phyloP scores from a whole-genome alignment of 176 grass and related monocot species.

The Chrysopogon serrulatus region DNA sequence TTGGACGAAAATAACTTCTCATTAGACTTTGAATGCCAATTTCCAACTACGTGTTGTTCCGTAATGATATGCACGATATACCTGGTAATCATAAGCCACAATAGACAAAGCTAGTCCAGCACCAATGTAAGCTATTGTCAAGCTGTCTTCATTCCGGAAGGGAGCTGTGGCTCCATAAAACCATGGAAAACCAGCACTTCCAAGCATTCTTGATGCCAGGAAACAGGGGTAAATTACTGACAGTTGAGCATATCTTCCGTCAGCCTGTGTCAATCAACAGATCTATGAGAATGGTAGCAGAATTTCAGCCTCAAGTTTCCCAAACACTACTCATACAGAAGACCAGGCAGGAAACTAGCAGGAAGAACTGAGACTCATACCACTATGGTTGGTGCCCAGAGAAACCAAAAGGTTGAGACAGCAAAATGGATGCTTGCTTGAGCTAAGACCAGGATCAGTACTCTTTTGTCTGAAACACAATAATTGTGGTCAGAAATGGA shows the following conservation, averaged over 20 bases:
- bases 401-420: conserved; percentile 68
- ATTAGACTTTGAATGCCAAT: not conserved
- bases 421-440: conserved; percentile 90
- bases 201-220: conserved; percentile 81
- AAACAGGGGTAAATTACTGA: conserved; percentile 80
- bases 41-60: not conserved
- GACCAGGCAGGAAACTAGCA: not conserved
- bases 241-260: conserved; percentile 69
- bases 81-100: conserved; percentile 94
- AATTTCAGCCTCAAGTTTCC: not conserved
- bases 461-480: conserved; percentile 86
- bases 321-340: conserved; percentile 1
- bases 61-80: not conserved
- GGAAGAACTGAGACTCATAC: no score
- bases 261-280: conserved; percentile 51
- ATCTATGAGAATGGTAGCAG: not conserved
- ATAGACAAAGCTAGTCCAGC: conserved; percentile 56
- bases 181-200: conserved; percentile 70
- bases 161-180: conserved; percentile 50
- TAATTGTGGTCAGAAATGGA: conserved; percentile 4
- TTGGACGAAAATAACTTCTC: not conserved
- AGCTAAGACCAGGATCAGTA: conserved; percentile 71
- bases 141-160: conserved; percentile 54
- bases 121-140: conserved; percentile 56
- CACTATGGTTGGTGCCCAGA: conserved; percentile 93